Evolutionary conservation across 2,329 filamentous ascomycete species (phyloP).

Genomic region (Aureobasidium vineae): DNA sequence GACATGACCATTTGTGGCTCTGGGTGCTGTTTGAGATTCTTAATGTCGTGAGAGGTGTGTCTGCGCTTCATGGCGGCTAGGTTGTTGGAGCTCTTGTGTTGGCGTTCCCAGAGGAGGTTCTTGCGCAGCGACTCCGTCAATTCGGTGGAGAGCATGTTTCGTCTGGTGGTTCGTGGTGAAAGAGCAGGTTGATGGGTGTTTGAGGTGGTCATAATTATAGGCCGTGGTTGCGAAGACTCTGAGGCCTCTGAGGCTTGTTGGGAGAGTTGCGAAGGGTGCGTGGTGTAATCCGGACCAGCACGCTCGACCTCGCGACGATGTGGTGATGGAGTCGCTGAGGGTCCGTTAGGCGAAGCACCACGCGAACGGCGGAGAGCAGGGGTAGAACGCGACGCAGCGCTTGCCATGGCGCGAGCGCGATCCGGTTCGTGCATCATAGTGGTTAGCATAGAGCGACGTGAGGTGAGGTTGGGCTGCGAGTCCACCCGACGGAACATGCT

Average conservation of each 20-base stretch:
- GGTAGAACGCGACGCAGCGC: slow-evolving; percentile 59
- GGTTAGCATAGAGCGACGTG: slow-evolving; percentile 83
- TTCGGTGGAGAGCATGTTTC: slow-evolving; percentile 95
- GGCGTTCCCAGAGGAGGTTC: slow-evolving; percentile 90
- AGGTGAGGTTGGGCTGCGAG: slow-evolving; percentile 79
- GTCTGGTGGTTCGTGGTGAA: slow-evolving; percentile 85
- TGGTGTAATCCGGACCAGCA: slow-evolving; percentile 21
- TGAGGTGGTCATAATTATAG: slow-evolving; percentile 72
- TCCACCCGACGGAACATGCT: slow-evolving; percentile 87
- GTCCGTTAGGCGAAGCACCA: slow-evolving; percentile 68
- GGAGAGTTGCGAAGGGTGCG: slow-evolving; percentile 17
- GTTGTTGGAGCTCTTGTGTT: slow-evolving; percentile 86
- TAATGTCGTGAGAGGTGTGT: slow-evolving; percentile 87
- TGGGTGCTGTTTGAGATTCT: slow-evolving; percentile 80
- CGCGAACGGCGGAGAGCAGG: slow-evolving; percentile 57
- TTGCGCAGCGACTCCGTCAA: slow-evolving; percentile 88
- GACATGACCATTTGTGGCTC: slow-evolving; percentile 56
- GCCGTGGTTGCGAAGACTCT: slow-evolving; percentile 64
- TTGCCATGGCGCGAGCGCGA: slow-evolving; percentile 66
- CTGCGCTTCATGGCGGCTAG: slow-evolving; percentile 86
- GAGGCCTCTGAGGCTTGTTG: neutral
- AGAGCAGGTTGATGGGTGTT: slow-evolving; percentile 63
- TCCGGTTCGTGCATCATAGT: slow-evolving; percentile 81
- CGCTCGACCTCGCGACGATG: slow-evolving; percentile 34
- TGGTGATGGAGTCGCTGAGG: slow-evolving; percentile 60